phyloP scores from a whole-genome alignment of 441 rosid species.

The Euphorbia celastroides region DNA sequence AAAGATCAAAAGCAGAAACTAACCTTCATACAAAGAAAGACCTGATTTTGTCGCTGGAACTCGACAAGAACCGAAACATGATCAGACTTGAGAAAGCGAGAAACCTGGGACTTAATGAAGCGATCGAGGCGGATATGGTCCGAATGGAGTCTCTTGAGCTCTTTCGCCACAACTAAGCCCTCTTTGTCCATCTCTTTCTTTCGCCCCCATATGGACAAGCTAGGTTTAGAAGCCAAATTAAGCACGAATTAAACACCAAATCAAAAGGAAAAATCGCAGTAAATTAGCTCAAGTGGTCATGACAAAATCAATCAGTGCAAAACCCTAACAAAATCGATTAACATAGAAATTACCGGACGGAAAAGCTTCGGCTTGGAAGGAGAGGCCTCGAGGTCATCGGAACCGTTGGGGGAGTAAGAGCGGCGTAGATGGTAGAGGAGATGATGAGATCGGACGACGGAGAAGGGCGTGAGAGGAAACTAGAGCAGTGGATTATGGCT shows the following conservation, averaged over 20 bases:
- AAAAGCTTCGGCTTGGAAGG: too few species aligned
- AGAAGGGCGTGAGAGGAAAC: slow-evolving; percentile 34
- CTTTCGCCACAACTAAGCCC: slow-evolving; percentile 73
- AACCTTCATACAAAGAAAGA: slow-evolving; percentile 87
- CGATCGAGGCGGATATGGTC: slow-evolving; percentile 48
- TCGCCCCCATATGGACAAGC: slow-evolving; percentile 90
- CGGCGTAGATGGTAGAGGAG: too few species aligned
- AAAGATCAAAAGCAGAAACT: background rate
- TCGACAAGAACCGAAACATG: slow-evolving; percentile 78
- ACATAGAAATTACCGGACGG: too few species aligned
- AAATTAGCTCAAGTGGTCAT: too few species aligned
- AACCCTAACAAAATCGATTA: too few species aligned
- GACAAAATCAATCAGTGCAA: too few species aligned
- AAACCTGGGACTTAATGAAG: slow-evolving; percentile 55
- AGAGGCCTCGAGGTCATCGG: too few species aligned
- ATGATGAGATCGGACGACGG: slow-evolving; percentile 27
- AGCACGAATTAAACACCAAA: too few species aligned
- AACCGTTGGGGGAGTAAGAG: too few species aligned
- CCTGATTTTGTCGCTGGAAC: slow-evolving; percentile 86
- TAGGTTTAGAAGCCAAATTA: slow-evolving; percentile 61
- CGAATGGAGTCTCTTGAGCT: slow-evolving; percentile 67
- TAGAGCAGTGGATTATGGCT: slow-evolving; percentile 44
- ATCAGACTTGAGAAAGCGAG: slow-evolving; percentile 87
- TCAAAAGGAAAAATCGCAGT: too few species aligned
- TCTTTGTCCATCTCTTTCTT: slow-evolving; percentile 89